A percentile compares a stretch with the other conserved stretches of the same genome.
Conservation (phyloP, 257 asterid species). For the Solanum chaucha region DNA sequence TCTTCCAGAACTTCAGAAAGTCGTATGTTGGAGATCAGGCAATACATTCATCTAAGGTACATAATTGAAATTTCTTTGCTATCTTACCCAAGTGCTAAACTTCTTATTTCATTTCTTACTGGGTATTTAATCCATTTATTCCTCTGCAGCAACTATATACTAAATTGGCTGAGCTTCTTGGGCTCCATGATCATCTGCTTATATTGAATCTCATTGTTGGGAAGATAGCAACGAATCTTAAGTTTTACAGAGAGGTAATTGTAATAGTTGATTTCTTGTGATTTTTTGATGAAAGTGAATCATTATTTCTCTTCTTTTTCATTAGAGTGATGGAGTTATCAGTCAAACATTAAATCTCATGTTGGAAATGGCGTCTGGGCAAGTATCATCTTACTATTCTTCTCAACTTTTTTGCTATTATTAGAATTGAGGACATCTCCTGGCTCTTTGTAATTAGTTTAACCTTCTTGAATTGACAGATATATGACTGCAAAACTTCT, state of each 20-base stretch:
- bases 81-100: not conserved
- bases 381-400: conserved; percentile 17
- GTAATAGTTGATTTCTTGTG: not conserved
- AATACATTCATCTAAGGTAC: conserved; percentile 96
- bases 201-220: conserved; percentile 72
- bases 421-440: not conserved
- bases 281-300: not conserved
- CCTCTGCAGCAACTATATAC: conserved; percentile 89
- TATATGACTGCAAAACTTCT: conserved; percentile 94
- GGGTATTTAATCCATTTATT: conserved; percentile 3
- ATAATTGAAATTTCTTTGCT: not conserved
- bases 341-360: conserved; percentile 85
- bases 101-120: conserved; percentile 2
- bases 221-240: conserved; percentile 86
- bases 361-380: conserved; percentile 98
- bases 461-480: conserved; percentile 31
- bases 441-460: not conserved
- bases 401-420: not conserved
- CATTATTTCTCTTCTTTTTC: not conserved
- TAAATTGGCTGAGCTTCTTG: conserved; percentile 89
- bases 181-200: conserved; percentile 90
- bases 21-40: conserved; percentile 97
- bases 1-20: conserved; percentile 86
- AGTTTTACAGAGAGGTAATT: conserved; percentile 77
- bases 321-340: conserved; percentile 81